Percentiles rank a stretch among this genome's conserved stretches.
Evolutionary conservation across 306 rosid genomes (phyloP).

Genomic region (Fragaria iinumae): DNA sequence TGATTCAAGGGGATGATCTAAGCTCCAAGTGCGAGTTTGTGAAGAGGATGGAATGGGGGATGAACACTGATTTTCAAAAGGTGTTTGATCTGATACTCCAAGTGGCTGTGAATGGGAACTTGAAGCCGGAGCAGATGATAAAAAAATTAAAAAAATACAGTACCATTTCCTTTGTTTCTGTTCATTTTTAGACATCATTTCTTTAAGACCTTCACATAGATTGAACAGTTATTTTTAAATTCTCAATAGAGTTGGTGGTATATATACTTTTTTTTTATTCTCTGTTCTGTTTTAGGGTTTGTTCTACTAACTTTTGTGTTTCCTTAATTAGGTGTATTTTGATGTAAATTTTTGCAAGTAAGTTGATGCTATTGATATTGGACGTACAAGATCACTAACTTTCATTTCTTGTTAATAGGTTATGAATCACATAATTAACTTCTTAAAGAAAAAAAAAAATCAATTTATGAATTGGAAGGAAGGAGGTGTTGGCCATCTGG

Average conservation of each 20-base stretch:
- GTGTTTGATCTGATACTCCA: constrained; percentile 40
- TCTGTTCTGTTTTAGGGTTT: neutral
- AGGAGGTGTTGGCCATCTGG: no score
- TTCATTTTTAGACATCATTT: no score
- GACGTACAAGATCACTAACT: no score
- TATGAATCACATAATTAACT: no score
- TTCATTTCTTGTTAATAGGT: no score
- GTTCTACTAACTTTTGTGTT: neutral
- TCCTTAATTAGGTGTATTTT: neutral
- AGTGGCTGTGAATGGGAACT: constrained; percentile 30
- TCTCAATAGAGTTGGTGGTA: no score
- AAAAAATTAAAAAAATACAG: neutral
- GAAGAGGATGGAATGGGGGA: constrained; percentile 9
- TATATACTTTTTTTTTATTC: no score
- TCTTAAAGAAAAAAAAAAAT: no score
- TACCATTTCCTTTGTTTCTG: no score
- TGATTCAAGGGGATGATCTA: constrained; percentile 29
- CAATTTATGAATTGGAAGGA: no score
- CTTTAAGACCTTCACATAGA: no score
- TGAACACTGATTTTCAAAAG: constrained; percentile 33
- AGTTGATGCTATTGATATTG: neutral
- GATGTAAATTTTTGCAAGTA: neutral
- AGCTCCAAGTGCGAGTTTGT: constrained; percentile 21
- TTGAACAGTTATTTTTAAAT: no score
- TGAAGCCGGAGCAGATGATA: constrained; percentile 36